Conservation (phyloP, 192 early-diverging fungal species). For the Chytriomyces confervae region DNA sequence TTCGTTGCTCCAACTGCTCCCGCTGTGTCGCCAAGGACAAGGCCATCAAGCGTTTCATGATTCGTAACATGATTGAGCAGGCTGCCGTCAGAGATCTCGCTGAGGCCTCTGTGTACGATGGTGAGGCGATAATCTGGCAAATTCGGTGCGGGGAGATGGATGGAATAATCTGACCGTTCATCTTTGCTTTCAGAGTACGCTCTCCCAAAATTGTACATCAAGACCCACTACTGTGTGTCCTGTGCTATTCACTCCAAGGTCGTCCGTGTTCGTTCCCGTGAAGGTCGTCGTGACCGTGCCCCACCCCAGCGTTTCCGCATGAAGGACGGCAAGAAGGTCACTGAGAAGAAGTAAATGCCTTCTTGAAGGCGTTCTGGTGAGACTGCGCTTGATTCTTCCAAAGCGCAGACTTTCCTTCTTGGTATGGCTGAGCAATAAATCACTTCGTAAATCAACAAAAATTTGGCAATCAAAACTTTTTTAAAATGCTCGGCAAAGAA, state of each 20-base stretch:
- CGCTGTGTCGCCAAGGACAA: slow-evolving; percentile 99
- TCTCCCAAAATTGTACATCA: slow-evolving; percentile 99
- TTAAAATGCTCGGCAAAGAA: too few relatives aligned
- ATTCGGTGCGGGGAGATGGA: not conserved
- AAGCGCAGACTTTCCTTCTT: not conserved
- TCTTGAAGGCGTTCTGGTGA: too few relatives aligned
- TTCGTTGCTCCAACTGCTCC: slow-evolving; percentile 99
- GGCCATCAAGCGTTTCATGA: slow-evolving; percentile 98
- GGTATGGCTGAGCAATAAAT: too few relatives aligned
- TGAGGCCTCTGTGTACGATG: slow-evolving; percentile 95
- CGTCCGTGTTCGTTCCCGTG: slow-evolving; percentile 91
- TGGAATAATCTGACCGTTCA: not conserved
- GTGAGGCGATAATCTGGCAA: slow-evolving; percentile 50
- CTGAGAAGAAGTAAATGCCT: too few relatives aligned
- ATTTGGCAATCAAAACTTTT: too few relatives aligned
- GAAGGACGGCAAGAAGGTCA: slow-evolving; percentile 40
- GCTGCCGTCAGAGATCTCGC: slow-evolving; percentile 96
- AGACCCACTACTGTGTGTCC: slow-evolving; percentile 94
- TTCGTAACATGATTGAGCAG: slow-evolving; percentile 99
- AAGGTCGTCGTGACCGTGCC: slow-evolving; percentile 86
- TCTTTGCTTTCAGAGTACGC: slow-evolving; percentile 68
- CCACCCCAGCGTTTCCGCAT: slow-evolving; percentile 88
- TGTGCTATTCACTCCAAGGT: slow-evolving; percentile 93
- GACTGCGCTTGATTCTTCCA: not conserved
- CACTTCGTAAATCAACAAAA: too few relatives aligned